Base-by-base conservation (phyloP, 805 yeast genomes). In the Clavispora fructus region DNA sequence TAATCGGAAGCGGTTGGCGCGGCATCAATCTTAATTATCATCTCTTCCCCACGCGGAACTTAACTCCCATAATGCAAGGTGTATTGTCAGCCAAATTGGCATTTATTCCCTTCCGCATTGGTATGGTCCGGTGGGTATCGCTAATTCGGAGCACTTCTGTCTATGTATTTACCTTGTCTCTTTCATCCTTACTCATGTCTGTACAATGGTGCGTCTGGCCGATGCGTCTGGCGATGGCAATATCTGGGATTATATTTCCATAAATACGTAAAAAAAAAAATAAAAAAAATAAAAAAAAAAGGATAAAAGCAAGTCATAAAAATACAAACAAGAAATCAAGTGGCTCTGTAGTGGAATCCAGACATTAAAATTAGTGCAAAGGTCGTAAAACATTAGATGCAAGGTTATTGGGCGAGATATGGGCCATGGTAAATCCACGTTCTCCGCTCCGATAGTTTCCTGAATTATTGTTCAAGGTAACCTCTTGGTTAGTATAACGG, bases 331-430 rank as follows among this genome's bases (percentile, higher is more conserved):
- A 35, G 40, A 35, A 35, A 25, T 31, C 35, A 35, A 39, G 26
- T 17, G 16, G n/a, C 29, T 42, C 44, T 35, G 35, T 42, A 42
- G 29, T 29, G 32, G 39, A 35, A 35, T 12, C 30, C 37, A 30
- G 44, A 39, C 39, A 41, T 25, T 33, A 33, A 33, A 33, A 33
- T 33, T 23, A 35, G 17, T 17, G 29, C 19, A 31, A 42, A 42
- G 33, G 37, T 42, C 44, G 29, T 42, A 35, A 41, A 32, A 31
- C 44, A 16, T 41, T 14, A 41, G 41, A 27, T 26, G 41, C 29
- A 37, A 25, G n/a, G 29, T 31, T 10, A 32, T 16, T 33, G 25
- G 35, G 37, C 37, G n/a, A 33, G 37, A 17, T 33, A 8, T 33
- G 37, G 35, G 35, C 35, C 35, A 33, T 9, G 37, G 23, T 19